phyloP scores from a whole-genome alignment of 495 filamentous ascomycete species.

The Aspergillus taichungensis region DNA sequence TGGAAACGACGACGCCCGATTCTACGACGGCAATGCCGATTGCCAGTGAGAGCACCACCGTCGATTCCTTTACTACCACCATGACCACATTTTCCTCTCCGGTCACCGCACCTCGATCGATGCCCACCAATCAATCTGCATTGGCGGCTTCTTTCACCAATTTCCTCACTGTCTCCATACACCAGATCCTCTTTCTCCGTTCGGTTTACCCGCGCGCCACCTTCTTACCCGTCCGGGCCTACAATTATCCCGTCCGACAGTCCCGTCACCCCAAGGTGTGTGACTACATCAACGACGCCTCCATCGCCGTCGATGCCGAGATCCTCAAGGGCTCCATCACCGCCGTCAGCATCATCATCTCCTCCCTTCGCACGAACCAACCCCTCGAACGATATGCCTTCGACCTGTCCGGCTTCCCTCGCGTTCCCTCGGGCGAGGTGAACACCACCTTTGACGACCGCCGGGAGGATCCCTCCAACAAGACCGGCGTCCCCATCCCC shows the following conservation, averaged over 20 bases:
- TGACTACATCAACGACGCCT: conserved; percentile 79
- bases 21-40: conserved; percentile 38
- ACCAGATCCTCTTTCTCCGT: conserved; percentile 88
- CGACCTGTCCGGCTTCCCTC: conserved; percentile 69
- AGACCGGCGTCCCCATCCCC: conserved; percentile 27
- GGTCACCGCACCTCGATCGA: conserved; percentile 33
- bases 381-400: conserved; percentile 80
- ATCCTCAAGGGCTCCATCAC: conserved; percentile 63
- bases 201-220: conserved; percentile 70
- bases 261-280: conserved; percentile 86
- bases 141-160: conserved; percentile 44
- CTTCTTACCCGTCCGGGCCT: conserved; percentile 74
- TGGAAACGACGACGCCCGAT: conserved; percentile 30
- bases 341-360: conserved; percentile 68
- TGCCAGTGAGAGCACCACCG: conserved; percentile 40
- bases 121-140: conserved; percentile 39
- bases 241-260: conserved; percentile 84
- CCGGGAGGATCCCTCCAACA: conserved; percentile 32
- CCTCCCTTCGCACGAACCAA: conserved; percentile 44
- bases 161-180: conserved; percentile 83
- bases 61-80: conserved; percentile 30
- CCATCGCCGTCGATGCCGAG: conserved; percentile 64
- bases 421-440: conserved; percentile 42
- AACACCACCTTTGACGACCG: conserved; percentile 46
- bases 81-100: conserved; percentile 41